A percentile compares a stretch with the other conserved stretches of the same genome.
Conservation (phyloP, 192 early-diverging fungal genomes). For the Phlyctochytrium arcticum region DNA sequence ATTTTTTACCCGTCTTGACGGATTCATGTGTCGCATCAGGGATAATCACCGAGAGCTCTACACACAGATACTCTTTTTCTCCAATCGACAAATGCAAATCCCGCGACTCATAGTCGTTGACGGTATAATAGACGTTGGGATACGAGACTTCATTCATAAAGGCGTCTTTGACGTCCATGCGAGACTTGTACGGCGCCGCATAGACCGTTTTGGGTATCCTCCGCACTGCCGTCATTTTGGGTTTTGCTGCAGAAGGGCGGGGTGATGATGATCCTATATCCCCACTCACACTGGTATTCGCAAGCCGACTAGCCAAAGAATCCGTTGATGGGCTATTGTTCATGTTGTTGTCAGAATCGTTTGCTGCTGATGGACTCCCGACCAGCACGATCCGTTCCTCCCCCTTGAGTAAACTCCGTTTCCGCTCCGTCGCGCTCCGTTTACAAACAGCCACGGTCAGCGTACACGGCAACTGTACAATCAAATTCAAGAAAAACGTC, state of each 20-base stretch:
- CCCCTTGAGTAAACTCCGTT: slow-evolving; percentile 9
- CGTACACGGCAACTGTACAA: slow-evolving; percentile 86
- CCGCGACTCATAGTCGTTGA: slow-evolving; percentile 88
- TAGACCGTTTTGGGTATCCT: slow-evolving; percentile 78
- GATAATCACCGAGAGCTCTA: slow-evolving; percentile 77
- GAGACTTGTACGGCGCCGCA: slow-evolving; percentile 84
- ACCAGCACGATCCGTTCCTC: slow-evolving; percentile 14
- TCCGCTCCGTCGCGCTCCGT: slow-evolving; percentile 16
- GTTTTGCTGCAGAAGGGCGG: slow-evolving; percentile 20
- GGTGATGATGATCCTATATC: not conserved
- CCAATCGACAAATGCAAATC: slow-evolving; percentile 83
- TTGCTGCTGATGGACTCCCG: not conserved
- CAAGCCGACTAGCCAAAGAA: not conserved
- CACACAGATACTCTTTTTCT: slow-evolving; percentile 85
- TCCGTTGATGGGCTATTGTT: not conserved
- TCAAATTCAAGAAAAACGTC: slow-evolving; percentile 87
- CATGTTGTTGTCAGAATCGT: not conserved
- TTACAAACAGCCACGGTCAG: slow-evolving; percentile 83
- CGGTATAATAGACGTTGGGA: slow-evolving; percentile 87
- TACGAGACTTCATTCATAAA: slow-evolving; percentile 85
- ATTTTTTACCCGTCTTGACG: not conserved
- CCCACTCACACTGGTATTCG: not conserved
- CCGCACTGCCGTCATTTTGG: slow-evolving; percentile 70
- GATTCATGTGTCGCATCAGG: slow-evolving; percentile 43
- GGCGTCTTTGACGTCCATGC: slow-evolving; percentile 84